Evolutionary conservation across 352 stramenopile species (phyloP).

Genomic region (Pythium pectinolyticum): DNA sequence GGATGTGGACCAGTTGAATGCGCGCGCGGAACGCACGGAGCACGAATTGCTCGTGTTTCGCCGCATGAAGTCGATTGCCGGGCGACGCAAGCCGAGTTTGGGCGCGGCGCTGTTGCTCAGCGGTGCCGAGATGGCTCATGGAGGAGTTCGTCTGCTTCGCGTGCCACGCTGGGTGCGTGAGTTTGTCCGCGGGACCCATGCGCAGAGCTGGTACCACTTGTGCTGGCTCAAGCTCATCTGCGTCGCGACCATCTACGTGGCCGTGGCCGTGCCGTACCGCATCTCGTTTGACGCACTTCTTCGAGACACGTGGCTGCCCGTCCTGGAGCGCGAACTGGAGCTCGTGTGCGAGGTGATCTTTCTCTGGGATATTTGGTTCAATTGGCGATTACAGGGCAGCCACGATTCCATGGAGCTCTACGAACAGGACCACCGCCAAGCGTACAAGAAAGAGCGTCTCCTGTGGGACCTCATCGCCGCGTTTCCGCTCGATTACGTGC

Average conservation of each 20-base stretch:
- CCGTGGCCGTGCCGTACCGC: constrained; percentile 51
- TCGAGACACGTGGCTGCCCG: constrained; percentile 26
- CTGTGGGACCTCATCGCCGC: constrained; percentile 44
- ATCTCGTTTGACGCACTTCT: constrained; percentile 50
- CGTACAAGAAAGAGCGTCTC: constrained; percentile 49
- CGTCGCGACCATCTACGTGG: constrained; percentile 40
- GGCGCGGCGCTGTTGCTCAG: not conserved
- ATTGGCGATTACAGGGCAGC: constrained; percentile 40
- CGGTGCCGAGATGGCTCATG: constrained; percentile 8
- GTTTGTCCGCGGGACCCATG: constrained; percentile 33
- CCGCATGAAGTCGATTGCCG: constrained; percentile 29
- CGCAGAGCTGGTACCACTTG: constrained; percentile 51
- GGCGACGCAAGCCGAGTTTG: constrained; percentile 17
- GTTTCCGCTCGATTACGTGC: constrained; percentile 45
- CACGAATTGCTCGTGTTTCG: constrained; percentile 38
- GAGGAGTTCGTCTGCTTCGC: not conserved
- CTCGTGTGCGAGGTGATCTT: constrained; percentile 51
- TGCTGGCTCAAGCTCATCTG: constrained; percentile 49
- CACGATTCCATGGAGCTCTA: constrained; percentile 57
- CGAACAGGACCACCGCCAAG: constrained; percentile 41
- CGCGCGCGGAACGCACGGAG: constrained; percentile 36
- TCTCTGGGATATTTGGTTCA: constrained; percentile 61
- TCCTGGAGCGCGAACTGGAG: constrained; percentile 37
- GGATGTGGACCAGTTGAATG: constrained; percentile 37
- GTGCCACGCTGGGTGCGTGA: constrained; percentile 3